Conservation (phyloP, 2,329 filamentous ascomycete genomes). For the Sordariomycetes sp. region DNA sequence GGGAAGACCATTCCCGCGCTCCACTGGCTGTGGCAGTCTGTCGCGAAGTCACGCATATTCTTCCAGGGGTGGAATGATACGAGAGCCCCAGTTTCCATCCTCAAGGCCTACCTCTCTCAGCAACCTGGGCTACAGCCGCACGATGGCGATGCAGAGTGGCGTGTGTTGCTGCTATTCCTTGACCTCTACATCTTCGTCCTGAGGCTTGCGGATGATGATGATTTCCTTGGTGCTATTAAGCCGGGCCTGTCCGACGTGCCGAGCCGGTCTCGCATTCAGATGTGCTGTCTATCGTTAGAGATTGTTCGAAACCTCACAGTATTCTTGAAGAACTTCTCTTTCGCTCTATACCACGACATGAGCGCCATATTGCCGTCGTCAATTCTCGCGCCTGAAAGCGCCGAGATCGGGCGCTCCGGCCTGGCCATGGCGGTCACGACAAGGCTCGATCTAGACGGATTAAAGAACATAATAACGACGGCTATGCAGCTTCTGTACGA, state of each 20-base stretch:
- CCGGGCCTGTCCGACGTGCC: slow-evolving; percentile 17
- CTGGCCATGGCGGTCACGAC: slow-evolving; percentile 9
- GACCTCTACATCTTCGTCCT: slow-evolving; percentile 91
- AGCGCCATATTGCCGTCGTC: slow-evolving; percentile 39
- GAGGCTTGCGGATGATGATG: slow-evolving; percentile 90
- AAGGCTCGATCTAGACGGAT: slow-evolving; percentile 58
- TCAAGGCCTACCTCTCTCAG: slow-evolving; percentile 15
- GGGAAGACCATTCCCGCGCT: slow-evolving; percentile 48
- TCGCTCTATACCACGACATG: slow-evolving; percentile 78
- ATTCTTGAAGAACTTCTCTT: slow-evolving; percentile 86
- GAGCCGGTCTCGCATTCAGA: slow-evolving; percentile 35
- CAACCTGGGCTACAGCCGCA: slow-evolving; percentile 4
- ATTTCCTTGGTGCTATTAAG: slow-evolving; percentile 63
- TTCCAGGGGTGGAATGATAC: slow-evolving; percentile 7
- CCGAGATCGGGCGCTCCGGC: slow-evolving; percentile 9
- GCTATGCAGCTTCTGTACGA: slow-evolving; percentile 85
- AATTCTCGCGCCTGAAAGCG: not conserved
- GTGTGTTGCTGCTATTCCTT: slow-evolving; percentile 77
- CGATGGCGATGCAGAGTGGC: slow-evolving; percentile 58
- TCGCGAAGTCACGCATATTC: slow-evolving; percentile 26
- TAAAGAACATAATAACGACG: slow-evolving; percentile 70
- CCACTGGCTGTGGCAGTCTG: slow-evolving; percentile 72
- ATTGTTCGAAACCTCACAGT: slow-evolving; percentile 66
- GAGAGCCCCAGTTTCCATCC: slow-evolving; percentile 2
- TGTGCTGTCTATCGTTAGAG: slow-evolving; percentile 56